phyloP scores from a whole-genome alignment of 1,284 basidiomycete species.

The Tausonia pullulans region DNA sequence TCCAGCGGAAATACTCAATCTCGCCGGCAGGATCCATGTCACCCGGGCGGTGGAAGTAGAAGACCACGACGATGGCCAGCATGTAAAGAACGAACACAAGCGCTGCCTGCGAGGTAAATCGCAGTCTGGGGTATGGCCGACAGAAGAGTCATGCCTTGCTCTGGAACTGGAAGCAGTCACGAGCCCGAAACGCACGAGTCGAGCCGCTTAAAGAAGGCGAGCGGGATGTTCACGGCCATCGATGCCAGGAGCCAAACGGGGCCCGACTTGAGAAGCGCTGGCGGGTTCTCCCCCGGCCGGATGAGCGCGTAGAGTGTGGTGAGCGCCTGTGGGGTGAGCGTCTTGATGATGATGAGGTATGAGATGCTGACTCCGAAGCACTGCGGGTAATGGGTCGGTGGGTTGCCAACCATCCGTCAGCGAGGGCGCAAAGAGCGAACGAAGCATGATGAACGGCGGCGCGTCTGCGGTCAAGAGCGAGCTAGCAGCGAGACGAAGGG shows the following conservation, averaged over 20 bases:
- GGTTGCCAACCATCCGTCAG: too few species aligned
- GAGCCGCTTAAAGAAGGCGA: conserved; percentile 74
- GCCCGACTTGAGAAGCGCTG: conserved; percentile 21
- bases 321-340: conserved; percentile 79
- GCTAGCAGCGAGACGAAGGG: too few species aligned
- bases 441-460: background rate
- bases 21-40: conserved; percentile 17
- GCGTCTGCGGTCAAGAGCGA: too few species aligned
- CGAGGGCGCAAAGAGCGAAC: background rate
- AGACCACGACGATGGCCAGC: conserved; percentile 57
- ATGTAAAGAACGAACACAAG: conserved; percentile 43
- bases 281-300: conserved; percentile 50
- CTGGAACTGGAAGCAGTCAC: background rate
- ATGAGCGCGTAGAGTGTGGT: conserved; percentile 47
- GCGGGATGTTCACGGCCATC: conserved; percentile 72
- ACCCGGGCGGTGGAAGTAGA: conserved; percentile 58
- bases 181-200: conserved; percentile 36
- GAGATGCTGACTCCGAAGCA: conserved; percentile 95
- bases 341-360: conserved; percentile 88
- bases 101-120: conserved; percentile 37
- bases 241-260: conserved; percentile 67
- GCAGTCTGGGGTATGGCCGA: conserved; percentile 26
- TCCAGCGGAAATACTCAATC: conserved; percentile 9
- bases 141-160: background rate
- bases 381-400: conserved; percentile 5